These are phyloP conservation scores for Syzygium aromaticum DNA, from an alignment of 345 rosid species.

Conservation along the genomic window DNA sequence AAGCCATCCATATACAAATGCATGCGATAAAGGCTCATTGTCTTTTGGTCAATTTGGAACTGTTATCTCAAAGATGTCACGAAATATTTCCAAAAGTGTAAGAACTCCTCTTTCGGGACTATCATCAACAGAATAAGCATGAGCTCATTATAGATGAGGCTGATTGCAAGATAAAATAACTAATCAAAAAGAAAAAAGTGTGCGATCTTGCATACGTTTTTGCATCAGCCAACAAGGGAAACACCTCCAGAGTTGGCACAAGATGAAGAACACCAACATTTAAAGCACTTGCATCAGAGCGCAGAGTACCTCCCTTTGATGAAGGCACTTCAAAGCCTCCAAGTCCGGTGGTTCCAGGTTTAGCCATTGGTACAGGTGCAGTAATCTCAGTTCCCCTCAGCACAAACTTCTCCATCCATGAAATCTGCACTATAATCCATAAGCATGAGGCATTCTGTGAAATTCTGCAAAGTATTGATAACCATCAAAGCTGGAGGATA, in stretches of 20 bases:
- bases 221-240: slow-evolving; percentile 73
- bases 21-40: background rate
- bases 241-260: slow-evolving; percentile 91
- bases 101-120: background rate
- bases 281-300: slow-evolving; percentile 95
- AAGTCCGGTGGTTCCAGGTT: slow-evolving; percentile 92
- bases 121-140: background rate
- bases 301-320: slow-evolving; percentile 81
- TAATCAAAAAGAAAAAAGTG: background rate
- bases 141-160: background rate
- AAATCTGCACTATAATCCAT: slow-evolving; percentile 49
- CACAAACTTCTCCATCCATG: slow-evolving; percentile 99
- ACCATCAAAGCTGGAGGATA: background rate
- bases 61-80: background rate
- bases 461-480: background rate
- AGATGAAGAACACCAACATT: slow-evolving; percentile 97
- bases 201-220: slow-evolving; percentile 51
- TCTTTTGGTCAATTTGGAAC: background rate
- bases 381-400: slow-evolving; percentile 89
- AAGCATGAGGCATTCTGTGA: background rate
- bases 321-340: slow-evolving; percentile 99
- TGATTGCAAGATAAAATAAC: background rate
- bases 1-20: background rate
- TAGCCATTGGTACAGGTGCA: slow-evolving; percentile 98
- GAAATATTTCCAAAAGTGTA: background rate